phyloP scores from a whole-genome alignment of 2,329 filamentous ascomycete genomes.

The Keithomyces neogunnii region DNA sequence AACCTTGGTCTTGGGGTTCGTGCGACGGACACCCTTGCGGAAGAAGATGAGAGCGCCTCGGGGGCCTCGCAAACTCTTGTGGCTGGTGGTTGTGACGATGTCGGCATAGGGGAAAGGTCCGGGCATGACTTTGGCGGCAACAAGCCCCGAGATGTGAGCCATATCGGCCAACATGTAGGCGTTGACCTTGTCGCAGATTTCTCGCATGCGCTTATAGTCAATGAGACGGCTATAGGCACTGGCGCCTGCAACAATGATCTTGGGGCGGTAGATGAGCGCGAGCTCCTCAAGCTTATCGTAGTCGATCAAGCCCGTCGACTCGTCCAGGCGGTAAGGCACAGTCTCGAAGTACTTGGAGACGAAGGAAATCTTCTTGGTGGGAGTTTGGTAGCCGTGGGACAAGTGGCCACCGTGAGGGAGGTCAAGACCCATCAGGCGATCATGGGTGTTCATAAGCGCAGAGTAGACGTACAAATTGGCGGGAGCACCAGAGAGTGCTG shows the following conservation, averaged over 20 bases:
- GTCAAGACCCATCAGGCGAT: conserved; percentile 94
- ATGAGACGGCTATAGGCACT: conserved; percentile 95
- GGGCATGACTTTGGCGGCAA: conserved; percentile 85
- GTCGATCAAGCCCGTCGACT: conserved; percentile 87
- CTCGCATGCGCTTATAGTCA: conserved; percentile 86
- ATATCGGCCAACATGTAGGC: conserved; percentile 94
- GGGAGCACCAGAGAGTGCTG: conserved; percentile 66
- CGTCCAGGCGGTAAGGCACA: conserved; percentile 85
- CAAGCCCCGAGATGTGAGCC: conserved; percentile 91
- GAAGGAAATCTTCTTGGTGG: conserved; percentile 91
- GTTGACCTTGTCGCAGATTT: conserved; percentile 83
- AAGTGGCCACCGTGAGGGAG: conserved; percentile 93
- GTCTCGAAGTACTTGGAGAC: conserved; percentile 99
- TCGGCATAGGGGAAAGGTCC: conserved; percentile 85
- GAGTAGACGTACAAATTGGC: conserved; percentile 92
- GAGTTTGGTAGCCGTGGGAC: conserved; percentile 95
- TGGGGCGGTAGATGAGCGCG: conserved; percentile 83
- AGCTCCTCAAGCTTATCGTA: conserved; percentile 86
- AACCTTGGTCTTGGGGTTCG: conserved; percentile 77
- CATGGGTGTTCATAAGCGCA: conserved; percentile 83
- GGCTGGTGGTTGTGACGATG: conserved; percentile 94
- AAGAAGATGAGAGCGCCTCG: conserved; percentile 98
- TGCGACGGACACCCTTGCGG: conserved; percentile 79
- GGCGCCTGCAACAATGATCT: conserved; percentile 89
- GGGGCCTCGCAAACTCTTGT: conserved; percentile 93